Base-by-base conservation (phyloP, 2,329 filamentous ascomycete species). In the Fusarium chlamydosporum region DNA sequence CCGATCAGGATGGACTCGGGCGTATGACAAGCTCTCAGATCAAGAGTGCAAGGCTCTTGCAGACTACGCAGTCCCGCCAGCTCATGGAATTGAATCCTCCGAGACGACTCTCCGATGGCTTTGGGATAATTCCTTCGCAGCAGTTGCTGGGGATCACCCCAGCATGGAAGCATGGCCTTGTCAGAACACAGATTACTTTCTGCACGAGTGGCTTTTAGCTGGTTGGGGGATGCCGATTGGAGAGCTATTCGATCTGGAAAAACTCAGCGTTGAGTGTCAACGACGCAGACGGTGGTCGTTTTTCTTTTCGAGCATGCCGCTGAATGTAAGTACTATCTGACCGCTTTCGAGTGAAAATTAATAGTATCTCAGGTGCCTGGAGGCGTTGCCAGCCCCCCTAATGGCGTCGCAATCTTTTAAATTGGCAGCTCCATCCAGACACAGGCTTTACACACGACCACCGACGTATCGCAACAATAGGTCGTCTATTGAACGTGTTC, bases 71-170 rank as follows among this genome's bases (percentile, higher is more conserved):
- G 59, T 74, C 0, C 77, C 78, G 0, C 75, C 79, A 2, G 62
- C 72, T 8, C 73, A 76, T 56, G 86, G 85, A 1, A 78, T 87
- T 3, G 80, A 85, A 50, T 82, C 83, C 1, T 82, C 81, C 4
- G 78, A 82, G 16, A 80, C 79, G 7, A 83, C 82, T 8, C 78
- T 87, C 15, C 79, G 81, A 37, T 89, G 87, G 86, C 77, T 89
- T 18, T 89, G 86, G 86, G 83, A 88, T 55, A 80, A 83, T 7
- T 59, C 50, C 15, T 88, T 89, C 67, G 78, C 85, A 0, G 87
- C 87, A 2, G 82, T 88, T 0, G 87, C 83, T 0, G 85, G 86
- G 4, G 87, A 90, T 60, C 81, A 82, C 48, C 83, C 86, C 0
- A 65, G 75, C 7, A 84, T 86, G 64, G 87, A 89, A 69, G 83